Evolutionary conservation across 768 basidiomycete genomes (phyloP).

Genomic region (Russula compacta): DNA sequence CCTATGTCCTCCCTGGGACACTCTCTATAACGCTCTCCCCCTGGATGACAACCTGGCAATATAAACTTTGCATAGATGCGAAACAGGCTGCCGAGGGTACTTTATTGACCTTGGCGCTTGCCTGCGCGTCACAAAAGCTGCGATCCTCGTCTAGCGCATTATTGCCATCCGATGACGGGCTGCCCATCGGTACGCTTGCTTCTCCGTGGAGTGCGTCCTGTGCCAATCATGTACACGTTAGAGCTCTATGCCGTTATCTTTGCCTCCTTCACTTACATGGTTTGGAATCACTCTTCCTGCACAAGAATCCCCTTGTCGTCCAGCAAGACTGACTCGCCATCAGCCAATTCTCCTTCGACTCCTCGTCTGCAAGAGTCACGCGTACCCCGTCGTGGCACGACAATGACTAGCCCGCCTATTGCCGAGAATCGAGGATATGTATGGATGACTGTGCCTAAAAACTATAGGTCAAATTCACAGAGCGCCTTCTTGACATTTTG

Average conservation of each 20-base stretch:
- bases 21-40: slow-evolving; percentile 38
- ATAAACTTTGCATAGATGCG: slow-evolving; percentile 49
- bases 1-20: slow-evolving; percentile 39
- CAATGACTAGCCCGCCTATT: slow-evolving; percentile 24
- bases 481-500: neutral
- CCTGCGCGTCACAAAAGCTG: slow-evolving; percentile 46
- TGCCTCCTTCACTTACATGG: slow-evolving; percentile 14
- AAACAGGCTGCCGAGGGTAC: slow-evolving; percentile 56
- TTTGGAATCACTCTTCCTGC: slow-evolving; percentile 16
- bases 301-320: neutral
- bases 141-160: slow-evolving; percentile 17
- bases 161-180: slow-evolving; percentile 7
- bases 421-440: slow-evolving; percentile 59
- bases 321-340: neutral
- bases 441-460: slow-evolving; percentile 89
- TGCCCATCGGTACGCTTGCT: slow-evolving; percentile 15
- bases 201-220: neutral
- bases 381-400: slow-evolving; percentile 34
- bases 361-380: slow-evolving; percentile 35
- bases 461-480: slow-evolving; percentile 49
- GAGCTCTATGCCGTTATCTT: slow-evolving; percentile 13
- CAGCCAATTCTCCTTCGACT: slow-evolving; percentile 7
- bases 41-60: slow-evolving; percentile 33
- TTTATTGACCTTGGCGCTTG: slow-evolving; percentile 54
- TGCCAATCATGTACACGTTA: slow-evolving; percentile 5